phyloP scores from a whole-genome alignment of 2,329 filamentous ascomycete species.

The Aureobasidium sp. region DNA sequence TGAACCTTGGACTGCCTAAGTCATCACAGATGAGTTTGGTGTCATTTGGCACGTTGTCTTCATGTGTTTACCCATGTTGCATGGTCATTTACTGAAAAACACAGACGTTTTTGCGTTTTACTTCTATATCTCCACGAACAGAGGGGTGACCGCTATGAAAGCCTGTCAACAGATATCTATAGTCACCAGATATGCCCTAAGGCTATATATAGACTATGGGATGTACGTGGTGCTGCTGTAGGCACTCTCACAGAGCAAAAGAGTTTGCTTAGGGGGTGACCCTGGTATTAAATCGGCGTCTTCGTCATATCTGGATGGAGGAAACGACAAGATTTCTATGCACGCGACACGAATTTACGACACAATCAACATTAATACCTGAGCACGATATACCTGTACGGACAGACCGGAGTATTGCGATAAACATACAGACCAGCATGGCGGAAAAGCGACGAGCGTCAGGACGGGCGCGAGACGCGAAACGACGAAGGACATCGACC shows the following conservation, averaged over 20 bases:
- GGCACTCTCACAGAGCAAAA: background rate
- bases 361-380: background rate
- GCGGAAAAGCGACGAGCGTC: slow-evolving; percentile 11
- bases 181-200: background rate
- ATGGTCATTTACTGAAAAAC: background rate
- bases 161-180: background rate
- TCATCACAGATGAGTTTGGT: background rate
- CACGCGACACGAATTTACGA: background rate
- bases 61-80: background rate
- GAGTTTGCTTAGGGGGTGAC: background rate
- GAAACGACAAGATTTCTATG: background rate
- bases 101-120: background rate
- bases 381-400: background rate
- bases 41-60: no score
- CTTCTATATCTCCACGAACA: background rate
- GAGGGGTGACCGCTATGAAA: no score
- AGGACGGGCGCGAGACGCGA: slow-evolving; percentile 2
- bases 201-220: background rate
- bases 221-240: background rate
- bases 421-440: background rate
- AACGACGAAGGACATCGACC: slow-evolving; percentile 5
- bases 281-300: background rate
- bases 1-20: background rate
- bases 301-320: background rate
- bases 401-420: background rate